Evolutionary conservation across 2,329 filamentous ascomycete species (phyloP).

Genomic region (Phialophora chinensis): DNA sequence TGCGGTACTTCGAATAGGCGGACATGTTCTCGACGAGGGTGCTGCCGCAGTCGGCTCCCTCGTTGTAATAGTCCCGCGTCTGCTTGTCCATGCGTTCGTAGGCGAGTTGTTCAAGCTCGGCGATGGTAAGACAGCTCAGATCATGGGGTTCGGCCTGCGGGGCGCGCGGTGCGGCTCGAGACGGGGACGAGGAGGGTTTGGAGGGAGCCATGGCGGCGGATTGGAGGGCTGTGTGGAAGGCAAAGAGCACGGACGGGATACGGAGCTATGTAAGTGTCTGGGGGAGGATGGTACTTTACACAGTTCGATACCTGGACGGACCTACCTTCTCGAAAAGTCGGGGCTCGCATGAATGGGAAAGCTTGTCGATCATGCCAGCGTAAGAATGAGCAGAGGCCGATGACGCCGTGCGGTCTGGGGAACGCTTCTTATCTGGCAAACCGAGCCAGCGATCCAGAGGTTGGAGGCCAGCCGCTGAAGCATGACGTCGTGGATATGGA

Average conservation of each 20-base stretch:
- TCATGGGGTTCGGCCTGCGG: conserved; percentile 40
- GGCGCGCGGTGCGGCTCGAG: conserved; percentile 9
- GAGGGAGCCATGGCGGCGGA: background rate
- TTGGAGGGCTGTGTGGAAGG: background rate
- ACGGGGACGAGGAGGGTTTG: background rate
- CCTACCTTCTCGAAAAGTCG: conserved; percentile 1
- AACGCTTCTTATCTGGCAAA: conserved; percentile 5
- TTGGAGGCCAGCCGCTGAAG: background rate
- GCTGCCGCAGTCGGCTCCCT: conserved; percentile 51
- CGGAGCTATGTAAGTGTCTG: background rate
- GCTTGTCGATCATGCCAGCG: conserved; percentile 6
- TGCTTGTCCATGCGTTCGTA: conserved; percentile 42
- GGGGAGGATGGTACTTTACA: background rate
- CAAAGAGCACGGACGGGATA: background rate
- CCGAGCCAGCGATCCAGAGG: conserved; percentile 10
- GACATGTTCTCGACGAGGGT: conserved; percentile 40
- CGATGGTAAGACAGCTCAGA: conserved; percentile 52
- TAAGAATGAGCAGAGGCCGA: background rate
- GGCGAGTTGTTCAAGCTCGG: conserved; percentile 49
- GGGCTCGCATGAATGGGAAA: conserved; percentile 1
- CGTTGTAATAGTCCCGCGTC: conserved; percentile 58
- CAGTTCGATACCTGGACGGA: background rate
- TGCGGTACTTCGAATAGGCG: conserved; percentile 45
- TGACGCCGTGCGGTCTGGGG: conserved; percentile 15
- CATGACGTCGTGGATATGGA: conserved; percentile 20